Percentiles rank a stretch among this genome's conserved stretches.
Evolutionary conservation across 306 rosid genomes (phyloP).

Genomic region (Glycyrrhiza uralensis): DNA sequence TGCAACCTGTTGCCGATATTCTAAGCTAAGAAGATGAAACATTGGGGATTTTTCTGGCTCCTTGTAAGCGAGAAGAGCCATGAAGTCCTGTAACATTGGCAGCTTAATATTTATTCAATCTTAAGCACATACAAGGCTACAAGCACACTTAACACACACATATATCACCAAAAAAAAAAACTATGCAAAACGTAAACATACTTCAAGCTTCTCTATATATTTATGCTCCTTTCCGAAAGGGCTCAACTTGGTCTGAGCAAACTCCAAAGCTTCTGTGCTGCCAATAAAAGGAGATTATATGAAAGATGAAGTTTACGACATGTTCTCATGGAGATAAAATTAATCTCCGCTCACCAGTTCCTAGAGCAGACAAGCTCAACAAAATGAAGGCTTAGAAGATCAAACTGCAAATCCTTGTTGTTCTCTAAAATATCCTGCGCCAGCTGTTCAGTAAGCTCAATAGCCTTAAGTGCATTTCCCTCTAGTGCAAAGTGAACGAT

Average conservation of each 20-base stretch:
- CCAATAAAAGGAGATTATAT: conserved; percentile 46
- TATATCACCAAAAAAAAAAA: neutral
- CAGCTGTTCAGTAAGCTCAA: conserved; percentile 70
- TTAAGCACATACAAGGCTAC: neutral
- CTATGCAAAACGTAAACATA: conserved; percentile 17
- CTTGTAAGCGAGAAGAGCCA: conserved; percentile 81
- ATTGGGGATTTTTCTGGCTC: conserved; percentile 85
- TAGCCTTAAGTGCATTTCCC: conserved; percentile 77
- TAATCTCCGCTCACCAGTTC: conserved; percentile 60
- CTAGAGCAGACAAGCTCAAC: conserved; percentile 68
- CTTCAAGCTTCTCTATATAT: conserved; percentile 62
- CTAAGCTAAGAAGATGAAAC: conserved; percentile 77
- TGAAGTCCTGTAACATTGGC: conserved; percentile 53
- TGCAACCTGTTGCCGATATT: conserved; percentile 70
- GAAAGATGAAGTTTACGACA: conserved; percentile 2
- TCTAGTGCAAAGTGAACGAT: conserved; percentile 63
- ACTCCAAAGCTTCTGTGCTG: conserved; percentile 97
- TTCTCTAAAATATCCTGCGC: conserved; percentile 61
- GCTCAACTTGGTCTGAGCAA: conserved; percentile 71
- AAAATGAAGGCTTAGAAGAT: conserved; percentile 82
- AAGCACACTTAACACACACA: neutral
- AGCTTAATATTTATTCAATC: neutral
- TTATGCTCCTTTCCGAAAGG: conserved; percentile 72
- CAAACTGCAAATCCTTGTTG: conserved; percentile 75
- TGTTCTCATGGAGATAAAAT: conserved; percentile 6